Conservation (phyloP, 257 asterid species). For the Plantago major region DNA sequence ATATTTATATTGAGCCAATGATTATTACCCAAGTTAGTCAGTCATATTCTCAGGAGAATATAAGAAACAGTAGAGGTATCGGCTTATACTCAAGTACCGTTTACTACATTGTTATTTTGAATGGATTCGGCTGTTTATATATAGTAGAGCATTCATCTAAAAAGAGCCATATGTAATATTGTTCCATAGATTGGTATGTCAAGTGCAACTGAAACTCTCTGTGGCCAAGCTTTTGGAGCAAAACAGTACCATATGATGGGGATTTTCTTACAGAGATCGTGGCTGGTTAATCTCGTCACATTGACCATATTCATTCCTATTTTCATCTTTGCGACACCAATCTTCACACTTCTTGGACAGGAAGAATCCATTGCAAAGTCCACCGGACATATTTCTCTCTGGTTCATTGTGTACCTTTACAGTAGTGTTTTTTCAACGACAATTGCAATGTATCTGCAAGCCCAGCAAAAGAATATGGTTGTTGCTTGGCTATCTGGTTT, state of each 20-base stretch:
- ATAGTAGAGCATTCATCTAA: too few relatives aligned
- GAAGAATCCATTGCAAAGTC: neutral
- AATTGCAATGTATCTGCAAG: conserved; percentile 5
- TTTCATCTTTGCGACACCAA: neutral
- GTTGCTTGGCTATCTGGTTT: neutral
- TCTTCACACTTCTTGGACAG: neutral
- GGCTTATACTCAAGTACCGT: too few relatives aligned
- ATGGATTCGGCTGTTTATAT: too few relatives aligned
- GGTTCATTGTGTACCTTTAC: neutral
- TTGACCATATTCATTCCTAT: neutral
- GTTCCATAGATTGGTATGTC: neutral
- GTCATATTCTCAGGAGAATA: too few relatives aligned
- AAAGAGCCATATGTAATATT: too few relatives aligned
- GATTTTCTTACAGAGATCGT: neutral
- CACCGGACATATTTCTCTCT: neutral
- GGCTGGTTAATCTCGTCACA: neutral
- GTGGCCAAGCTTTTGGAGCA: conserved; percentile 2
- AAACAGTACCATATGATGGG: conserved; percentile 1
- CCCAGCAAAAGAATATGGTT: conserved; percentile 5
- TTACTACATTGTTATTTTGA: too few relatives aligned
- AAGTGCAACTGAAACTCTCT: conserved; percentile 5
- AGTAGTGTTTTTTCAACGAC: neutral
- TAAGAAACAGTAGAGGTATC: too few relatives aligned
- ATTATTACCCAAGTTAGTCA: too few relatives aligned
- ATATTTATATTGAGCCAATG: too few relatives aligned